These are phyloP conservation scores for Saturnispora hagleri DNA, from an alignment of 805 yeast genomes.

Conservation along the genomic window DNA sequence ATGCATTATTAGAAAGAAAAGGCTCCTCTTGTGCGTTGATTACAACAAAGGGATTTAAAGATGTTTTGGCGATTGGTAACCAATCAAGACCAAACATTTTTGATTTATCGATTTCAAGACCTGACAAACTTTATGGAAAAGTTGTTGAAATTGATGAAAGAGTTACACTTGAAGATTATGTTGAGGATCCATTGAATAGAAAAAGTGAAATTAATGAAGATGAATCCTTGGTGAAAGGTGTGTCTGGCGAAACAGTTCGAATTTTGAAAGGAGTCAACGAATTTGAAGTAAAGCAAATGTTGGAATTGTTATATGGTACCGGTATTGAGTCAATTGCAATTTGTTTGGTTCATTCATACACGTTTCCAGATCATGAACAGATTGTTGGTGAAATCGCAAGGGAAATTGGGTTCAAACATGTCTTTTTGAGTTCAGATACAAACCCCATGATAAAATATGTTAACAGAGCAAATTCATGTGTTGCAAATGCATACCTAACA, in stretches of 20 bases:
- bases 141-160: slow-evolving; percentile 88
- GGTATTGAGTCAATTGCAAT: slow-evolving; percentile 68
- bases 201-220: slow-evolving; percentile 8
- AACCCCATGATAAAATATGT: slow-evolving; percentile 76
- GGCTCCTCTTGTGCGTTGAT: slow-evolving; percentile 83
- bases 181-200: slow-evolving; percentile 54
- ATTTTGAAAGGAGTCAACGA: slow-evolving; percentile 44
- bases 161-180: slow-evolving; percentile 72
- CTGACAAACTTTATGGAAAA: slow-evolving; percentile 59
- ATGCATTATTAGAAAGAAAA: slow-evolving; percentile 85
- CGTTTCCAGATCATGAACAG: slow-evolving; percentile 61
- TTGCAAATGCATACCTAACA: slow-evolving; percentile 76
- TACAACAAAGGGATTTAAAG: slow-evolving; percentile 84
- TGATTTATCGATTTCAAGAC: slow-evolving; percentile 66
- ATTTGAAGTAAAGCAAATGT: slow-evolving; percentile 31
- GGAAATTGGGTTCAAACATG: slow-evolving; percentile 56
- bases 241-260: slow-evolving; percentile 60
- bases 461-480: slow-evolving; percentile 66
- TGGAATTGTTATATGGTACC: slow-evolving; percentile 37
- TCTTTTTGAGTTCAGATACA: slow-evolving; percentile 58
- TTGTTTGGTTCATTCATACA: slow-evolving; percentile 64
- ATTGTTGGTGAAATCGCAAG: slow-evolving; percentile 50
- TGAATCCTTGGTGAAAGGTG: slow-evolving; percentile 40
- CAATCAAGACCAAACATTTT: slow-evolving; percentile 89
- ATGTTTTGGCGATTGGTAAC: slow-evolving; percentile 75